Conservation (phyloP, 768 basidiomycete species). For the Xerocomellus chrysenteron region DNA sequence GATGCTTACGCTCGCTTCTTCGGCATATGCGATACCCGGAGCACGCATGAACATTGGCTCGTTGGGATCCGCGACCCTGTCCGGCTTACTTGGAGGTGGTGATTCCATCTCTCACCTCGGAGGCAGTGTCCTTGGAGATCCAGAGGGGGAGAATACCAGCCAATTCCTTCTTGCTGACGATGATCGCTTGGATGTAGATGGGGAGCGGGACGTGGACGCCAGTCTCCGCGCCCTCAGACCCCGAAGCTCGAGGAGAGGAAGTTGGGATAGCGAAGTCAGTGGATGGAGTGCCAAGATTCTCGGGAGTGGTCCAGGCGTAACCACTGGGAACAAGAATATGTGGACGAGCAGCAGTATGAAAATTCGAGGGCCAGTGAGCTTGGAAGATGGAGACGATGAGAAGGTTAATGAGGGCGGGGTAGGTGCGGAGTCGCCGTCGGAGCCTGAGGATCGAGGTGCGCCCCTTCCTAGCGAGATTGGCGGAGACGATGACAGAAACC, state of each 20-base stretch:
- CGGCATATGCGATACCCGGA: slow-evolving; percentile 77
- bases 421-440: slow-evolving; percentile 7
- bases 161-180: slow-evolving; percentile 68
- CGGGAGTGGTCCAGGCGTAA: slow-evolving; percentile 45
- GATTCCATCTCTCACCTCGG: slow-evolving; percentile 76
- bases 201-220: slow-evolving; percentile 72
- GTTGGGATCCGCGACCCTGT: slow-evolving; percentile 46
- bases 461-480: background rate
- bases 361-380: slow-evolving; percentile 52
- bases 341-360: slow-evolving; percentile 62
- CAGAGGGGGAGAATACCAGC: slow-evolving; percentile 57
- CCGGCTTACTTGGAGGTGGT: slow-evolving; percentile 48
- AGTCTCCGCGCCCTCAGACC: slow-evolving; percentile 89
- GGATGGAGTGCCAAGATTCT: slow-evolving; percentile 78
- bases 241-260: slow-evolving; percentile 80
- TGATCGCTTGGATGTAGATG: slow-evolving; percentile 51
- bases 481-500: slow-evolving; percentile 4
- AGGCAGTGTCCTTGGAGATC: slow-evolving; percentile 55
- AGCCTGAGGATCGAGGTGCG: slow-evolving; percentile 7
- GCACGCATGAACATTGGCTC: slow-evolving; percentile 47
- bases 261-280: slow-evolving; percentile 90
- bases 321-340: slow-evolving; percentile 53
- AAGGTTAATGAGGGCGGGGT: slow-evolving; percentile 20
- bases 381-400: slow-evolving; percentile 42
- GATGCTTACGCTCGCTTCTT: slow-evolving; percentile 88